These are phyloP conservation scores for Seiridium unicorne DNA, from an alignment of 2,329 filamentous ascomycete genomes.

Conservation along the genomic window DNA sequence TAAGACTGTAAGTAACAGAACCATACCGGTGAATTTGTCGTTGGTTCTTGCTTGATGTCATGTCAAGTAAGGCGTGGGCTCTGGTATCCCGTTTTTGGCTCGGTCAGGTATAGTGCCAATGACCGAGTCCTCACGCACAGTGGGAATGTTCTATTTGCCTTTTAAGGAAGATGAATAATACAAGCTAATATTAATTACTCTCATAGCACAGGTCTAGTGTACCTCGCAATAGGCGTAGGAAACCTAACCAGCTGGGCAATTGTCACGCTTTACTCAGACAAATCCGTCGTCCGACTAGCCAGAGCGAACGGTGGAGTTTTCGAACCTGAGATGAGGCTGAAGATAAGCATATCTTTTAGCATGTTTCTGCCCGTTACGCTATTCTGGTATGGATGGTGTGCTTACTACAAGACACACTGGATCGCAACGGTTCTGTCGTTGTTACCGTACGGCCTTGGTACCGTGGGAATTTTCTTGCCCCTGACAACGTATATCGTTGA, in stretches of 20 bases:
- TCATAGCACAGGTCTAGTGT: constrained; percentile 33
- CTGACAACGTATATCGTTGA: constrained; percentile 6
- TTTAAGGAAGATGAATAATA: no score
- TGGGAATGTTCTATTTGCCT: no score
- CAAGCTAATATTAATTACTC: no score
- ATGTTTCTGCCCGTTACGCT: constrained; percentile 31
- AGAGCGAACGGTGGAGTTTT: constrained; percentile 18
- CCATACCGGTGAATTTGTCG: no score
- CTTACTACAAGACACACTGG: constrained; percentile 19
- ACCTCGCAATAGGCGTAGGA: constrained; percentile 47
- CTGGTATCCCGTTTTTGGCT: no score
- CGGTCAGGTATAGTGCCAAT: no score
- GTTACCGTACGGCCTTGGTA: constrained; percentile 3
- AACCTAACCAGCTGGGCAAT: constrained; percentile 27
- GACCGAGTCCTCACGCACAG: no score
- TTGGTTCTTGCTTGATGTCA: no score
- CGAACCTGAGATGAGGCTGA: constrained; percentile 34
- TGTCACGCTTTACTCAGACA: constrained; percentile 33
- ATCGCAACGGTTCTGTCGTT: not conserved
- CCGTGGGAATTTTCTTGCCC: constrained; percentile 4
- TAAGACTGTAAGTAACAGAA: not conserved
- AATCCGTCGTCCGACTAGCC: constrained; percentile 35
- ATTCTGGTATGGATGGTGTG: constrained; percentile 38
- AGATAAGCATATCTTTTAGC: constrained; percentile 28
- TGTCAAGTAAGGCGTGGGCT: no score